Evolutionary conservation across 495 filamentous ascomycete species (phyloP), one percentile per base, ranked within the genome.

Genomic region (Penicillium simplicissimum): DNA sequence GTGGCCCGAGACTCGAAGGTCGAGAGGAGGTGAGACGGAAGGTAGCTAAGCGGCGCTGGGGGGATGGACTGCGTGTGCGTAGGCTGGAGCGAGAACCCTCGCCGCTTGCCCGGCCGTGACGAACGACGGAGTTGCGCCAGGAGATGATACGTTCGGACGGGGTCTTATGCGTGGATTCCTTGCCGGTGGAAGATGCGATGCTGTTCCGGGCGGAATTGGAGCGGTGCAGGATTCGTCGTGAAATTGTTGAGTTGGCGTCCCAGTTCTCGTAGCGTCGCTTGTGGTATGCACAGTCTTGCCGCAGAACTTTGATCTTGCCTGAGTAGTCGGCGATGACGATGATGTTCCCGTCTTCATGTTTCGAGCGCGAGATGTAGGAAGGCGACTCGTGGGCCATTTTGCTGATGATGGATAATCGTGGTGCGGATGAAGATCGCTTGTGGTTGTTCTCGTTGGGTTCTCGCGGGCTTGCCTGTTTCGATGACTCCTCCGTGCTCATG

Each of bases 251-350:
- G n/a, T 84, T 81, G 0, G 86, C 86, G 42, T 83, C 75, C 77
- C 76, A 80, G 55, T 69, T 74, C 19, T 82, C 80, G 60, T 68
- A 79, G 6, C 79, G 79, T 23, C 86, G 82, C 66, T 87, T 88
- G 21, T 82, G 71, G 58, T 80, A 84, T 1, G 95, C 95, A 67
- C 94, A 98, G 74, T 97, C 93, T 73, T 97, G 93, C 7, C 95
- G 86, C 68, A 97, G 96, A 4, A 97, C 87, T 71, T 97, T 96
- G 73, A 99, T 96, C 42, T 85, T 83, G 55, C 95, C 95, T 8
- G 84, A 84, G 65, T 91, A 92, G 68, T 97, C 93, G 14, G 95
- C 92, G 0, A 93, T 93, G 58, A 98, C 85, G 58, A 99, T 88
- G 65, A 99, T 97, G 67, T 97, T 90, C 33, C 95, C 95, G 61